These are phyloP conservation scores for Nigrospora sphaerica DNA, from an alignment of 2,329 filamentous ascomycete genomes.

Conservation along the genomic window DNA sequence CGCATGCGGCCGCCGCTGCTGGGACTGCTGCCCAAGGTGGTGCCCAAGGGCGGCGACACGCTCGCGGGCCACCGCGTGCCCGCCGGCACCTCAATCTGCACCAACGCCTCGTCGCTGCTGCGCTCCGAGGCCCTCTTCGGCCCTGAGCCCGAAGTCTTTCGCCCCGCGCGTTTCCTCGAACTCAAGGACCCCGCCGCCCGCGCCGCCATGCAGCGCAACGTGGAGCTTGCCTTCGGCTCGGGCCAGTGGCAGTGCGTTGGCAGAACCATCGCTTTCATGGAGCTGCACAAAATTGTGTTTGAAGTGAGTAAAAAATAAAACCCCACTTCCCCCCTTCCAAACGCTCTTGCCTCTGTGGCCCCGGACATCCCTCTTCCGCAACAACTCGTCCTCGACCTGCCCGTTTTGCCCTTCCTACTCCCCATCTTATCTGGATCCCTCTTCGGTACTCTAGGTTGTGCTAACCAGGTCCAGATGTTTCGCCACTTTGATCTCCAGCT, in stretches of 20 bases:
- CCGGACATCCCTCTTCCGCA: too few relatives aligned
- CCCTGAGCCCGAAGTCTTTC: neutral
- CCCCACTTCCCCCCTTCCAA: too few relatives aligned
- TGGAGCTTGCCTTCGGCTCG: neutral
- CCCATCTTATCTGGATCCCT: too few relatives aligned
- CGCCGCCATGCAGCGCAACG: neutral
- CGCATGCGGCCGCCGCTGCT: conserved; percentile 25
- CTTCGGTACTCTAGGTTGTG: too few relatives aligned
- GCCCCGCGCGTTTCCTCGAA: neutral
- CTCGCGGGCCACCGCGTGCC: conserved; percentile 7
- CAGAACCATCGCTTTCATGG: neutral
- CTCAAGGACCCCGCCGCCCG: neutral
- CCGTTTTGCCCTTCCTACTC: too few relatives aligned
- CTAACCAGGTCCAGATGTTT: neutral
- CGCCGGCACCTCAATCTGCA: conserved; percentile 1
- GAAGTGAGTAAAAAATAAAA: neutral
- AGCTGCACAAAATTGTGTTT: neutral
- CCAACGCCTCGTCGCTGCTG: neutral
- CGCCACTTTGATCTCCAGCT: conserved; percentile 2
- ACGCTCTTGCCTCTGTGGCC: too few relatives aligned
- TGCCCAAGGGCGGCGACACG: conserved; percentile 21
- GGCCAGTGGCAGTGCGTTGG: conserved; percentile 1
- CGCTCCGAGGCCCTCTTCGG: neutral
- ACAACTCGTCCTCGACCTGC: too few relatives aligned
- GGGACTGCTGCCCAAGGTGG: conserved; percentile 17